Percentiles rank a stretch among this genome's conserved stretches.
Evolutionary conservation across 106 monocot species (phyloP).

Genomic region (Dioscorea dumetorum): DNA sequence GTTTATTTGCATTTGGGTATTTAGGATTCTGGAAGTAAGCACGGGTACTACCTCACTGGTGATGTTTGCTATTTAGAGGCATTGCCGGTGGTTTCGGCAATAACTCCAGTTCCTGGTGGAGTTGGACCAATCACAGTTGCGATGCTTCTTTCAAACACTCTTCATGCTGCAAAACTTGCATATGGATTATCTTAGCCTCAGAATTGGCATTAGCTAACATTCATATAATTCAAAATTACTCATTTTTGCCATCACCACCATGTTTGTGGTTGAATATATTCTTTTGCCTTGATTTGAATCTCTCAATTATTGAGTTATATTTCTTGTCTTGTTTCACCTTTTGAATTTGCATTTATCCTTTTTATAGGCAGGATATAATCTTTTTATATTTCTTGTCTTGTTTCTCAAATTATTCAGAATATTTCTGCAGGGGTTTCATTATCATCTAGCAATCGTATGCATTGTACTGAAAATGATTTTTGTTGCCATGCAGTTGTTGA

Average conservation of each 20-base stretch:
- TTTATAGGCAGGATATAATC: too few relatives aligned
- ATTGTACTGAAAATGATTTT: too few relatives aligned
- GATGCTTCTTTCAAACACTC: conserved; percentile 83
- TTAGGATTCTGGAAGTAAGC: conserved; percentile 57
- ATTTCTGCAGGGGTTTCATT: too few relatives aligned
- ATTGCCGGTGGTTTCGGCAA: conserved; percentile 63
- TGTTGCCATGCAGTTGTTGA: too few relatives aligned
- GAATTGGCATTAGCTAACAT: background rate
- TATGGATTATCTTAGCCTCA: conserved; percentile 21
- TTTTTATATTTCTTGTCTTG: too few relatives aligned
- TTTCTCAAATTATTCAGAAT: too few relatives aligned
- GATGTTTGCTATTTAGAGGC: conserved; percentile 96
- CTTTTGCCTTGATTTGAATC: too few relatives aligned
- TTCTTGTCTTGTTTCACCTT: too few relatives aligned
- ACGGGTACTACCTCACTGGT: conserved; percentile 74
- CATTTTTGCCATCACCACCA: background rate
- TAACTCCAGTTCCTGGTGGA: conserved; percentile 94
- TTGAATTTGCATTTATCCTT: too few relatives aligned
- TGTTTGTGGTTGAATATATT: background rate
- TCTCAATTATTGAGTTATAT: too few relatives aligned
- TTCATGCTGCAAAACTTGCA: conserved; percentile 57
- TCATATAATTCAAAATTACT: background rate
- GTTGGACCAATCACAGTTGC: conserved; percentile 88
- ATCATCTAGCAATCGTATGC: too few relatives aligned
- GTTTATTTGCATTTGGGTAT: background rate